Evolutionary conservation across 2,329 filamentous ascomycete genomes (phyloP).

Genomic region (Beauveria medogensis): DNA sequence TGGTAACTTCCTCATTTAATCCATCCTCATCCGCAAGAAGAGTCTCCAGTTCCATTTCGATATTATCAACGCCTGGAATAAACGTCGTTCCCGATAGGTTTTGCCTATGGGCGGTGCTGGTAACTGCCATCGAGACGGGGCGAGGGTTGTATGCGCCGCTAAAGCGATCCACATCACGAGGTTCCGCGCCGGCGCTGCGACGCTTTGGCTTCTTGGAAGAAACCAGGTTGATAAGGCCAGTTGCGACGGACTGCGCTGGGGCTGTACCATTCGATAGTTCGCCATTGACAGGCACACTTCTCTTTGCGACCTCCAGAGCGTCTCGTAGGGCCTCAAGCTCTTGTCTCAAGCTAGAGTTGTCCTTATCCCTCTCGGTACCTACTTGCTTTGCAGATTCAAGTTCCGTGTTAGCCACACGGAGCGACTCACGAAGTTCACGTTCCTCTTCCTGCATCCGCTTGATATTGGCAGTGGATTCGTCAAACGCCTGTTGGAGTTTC

Average conservation of each 20-base stretch:
- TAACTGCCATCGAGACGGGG: slow-evolving; percentile 91
- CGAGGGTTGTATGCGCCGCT: slow-evolving; percentile 89
- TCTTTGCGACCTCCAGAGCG: slow-evolving; percentile 80
- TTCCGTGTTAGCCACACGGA: slow-evolving; percentile 71
- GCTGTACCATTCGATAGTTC: slow-evolving; percentile 33
- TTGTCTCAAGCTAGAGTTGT: slow-evolving; percentile 77
- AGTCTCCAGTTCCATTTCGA: slow-evolving; percentile 90
- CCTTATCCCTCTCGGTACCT: slow-evolving; percentile 69
- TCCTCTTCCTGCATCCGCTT: slow-evolving; percentile 95
- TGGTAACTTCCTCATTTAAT: slow-evolving; percentile 92
- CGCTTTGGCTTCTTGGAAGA: slow-evolving; percentile 96
- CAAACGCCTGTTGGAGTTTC: slow-evolving; percentile 79
- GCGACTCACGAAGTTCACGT: slow-evolving; percentile 71
- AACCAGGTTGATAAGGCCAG: slow-evolving; percentile 90
- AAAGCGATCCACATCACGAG: slow-evolving; percentile 79
- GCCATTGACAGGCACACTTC: slow-evolving; percentile 67
- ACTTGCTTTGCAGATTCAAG: slow-evolving; percentile 70
- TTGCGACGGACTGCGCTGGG: slow-evolving; percentile 45
- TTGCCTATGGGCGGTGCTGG: slow-evolving; percentile 57
- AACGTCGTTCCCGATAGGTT: slow-evolving; percentile 69
- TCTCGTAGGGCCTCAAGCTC: slow-evolving; percentile 87
- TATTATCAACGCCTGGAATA: slow-evolving; percentile 74
- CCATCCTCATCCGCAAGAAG: slow-evolving; percentile 92
- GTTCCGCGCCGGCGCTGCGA: slow-evolving; percentile 81
- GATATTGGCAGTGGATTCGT: slow-evolving; percentile 83